Percentiles rank a stretch among this genome's conserved stretches.
These are phyloP conservation scores for Cerioporus squamosus DNA, from an alignment of 1,284 basidiomycete genomes.

Conservation along the genomic window DNA sequence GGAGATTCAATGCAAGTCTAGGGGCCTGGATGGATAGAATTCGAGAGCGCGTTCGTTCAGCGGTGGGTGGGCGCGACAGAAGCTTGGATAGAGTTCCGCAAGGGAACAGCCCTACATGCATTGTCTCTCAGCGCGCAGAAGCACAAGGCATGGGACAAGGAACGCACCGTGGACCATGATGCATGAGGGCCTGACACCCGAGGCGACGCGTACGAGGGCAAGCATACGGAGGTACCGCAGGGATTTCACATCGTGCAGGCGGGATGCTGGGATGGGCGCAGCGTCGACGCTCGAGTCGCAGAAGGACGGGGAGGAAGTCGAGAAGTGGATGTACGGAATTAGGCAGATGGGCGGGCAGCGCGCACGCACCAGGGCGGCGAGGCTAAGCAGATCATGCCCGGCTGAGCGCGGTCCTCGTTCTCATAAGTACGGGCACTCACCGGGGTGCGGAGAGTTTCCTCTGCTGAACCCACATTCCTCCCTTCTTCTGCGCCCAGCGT, in stretches of 20 bases:
- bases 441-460: background rate
- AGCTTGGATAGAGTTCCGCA: constrained; percentile 11
- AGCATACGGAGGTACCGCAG: background rate
- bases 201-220: no score
- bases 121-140: background rate
- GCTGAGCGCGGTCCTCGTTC: constrained; percentile 8
- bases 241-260: background rate
- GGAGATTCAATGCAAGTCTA: no score
- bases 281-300: background rate
- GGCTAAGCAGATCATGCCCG: constrained; percentile 26
- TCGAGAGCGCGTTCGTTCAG: background rate
- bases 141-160: background rate
- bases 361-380: constrained; percentile 24
- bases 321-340: constrained; percentile 14
- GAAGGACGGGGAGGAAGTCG: background rate
- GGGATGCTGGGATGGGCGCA: constrained; percentile 9
- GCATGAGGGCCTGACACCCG: no score
- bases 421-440: constrained; percentile 10
- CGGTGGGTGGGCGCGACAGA: constrained; percentile 12
- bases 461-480: background rate
- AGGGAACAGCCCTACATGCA: constrained; percentile 1
- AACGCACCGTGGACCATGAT: background rate
- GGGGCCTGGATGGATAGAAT: background rate
- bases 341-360: constrained; percentile 28
- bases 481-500: background rate